Conservation (phyloP, 1,139 yeast species). For the Magnusiomyces ingens region DNA sequence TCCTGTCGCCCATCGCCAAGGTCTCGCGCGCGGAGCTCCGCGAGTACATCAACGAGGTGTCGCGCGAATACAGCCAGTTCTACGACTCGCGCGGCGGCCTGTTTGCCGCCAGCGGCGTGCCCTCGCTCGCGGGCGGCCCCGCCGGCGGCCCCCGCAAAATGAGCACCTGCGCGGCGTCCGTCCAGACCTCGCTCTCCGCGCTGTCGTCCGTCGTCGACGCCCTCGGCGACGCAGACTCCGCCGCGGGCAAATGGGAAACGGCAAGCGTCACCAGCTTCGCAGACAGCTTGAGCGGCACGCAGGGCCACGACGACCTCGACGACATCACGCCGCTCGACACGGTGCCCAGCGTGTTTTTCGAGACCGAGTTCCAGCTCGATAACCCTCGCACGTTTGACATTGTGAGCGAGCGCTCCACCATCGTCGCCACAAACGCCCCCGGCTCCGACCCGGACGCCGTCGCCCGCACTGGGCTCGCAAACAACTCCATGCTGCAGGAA, state of each 20-base stretch:
- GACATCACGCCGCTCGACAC: constrained; percentile 30
- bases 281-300: background rate
- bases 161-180: constrained; percentile 2
- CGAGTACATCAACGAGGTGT: constrained; percentile 42
- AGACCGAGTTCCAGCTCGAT: constrained; percentile 67
- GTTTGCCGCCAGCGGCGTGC: constrained; percentile 3
- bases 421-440: constrained; percentile 21
- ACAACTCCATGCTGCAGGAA: constrained; percentile 64
- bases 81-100: constrained; percentile 26
- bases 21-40: constrained; percentile 45
- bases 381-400: constrained; percentile 73
- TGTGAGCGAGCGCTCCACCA: constrained; percentile 53
- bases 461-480: constrained; percentile 31
- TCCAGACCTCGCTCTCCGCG: constrained; percentile 10
- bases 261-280: constrained; percentile 7
- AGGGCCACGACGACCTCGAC: constrained; percentile 5
- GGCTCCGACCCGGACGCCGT: constrained; percentile 17
- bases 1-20: constrained; percentile 51
- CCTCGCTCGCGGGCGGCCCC: background rate
- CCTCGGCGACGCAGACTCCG: constrained; percentile 7
- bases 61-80: constrained; percentile 51
- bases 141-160: background rate
- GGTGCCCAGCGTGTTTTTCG: constrained; percentile 67
- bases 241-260: constrained; percentile 3
- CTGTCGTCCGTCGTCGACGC: constrained; percentile 9